Conservation (phyloP, 2,329 filamentous ascomycete species). For the Penicillium janthinellum region DNA sequence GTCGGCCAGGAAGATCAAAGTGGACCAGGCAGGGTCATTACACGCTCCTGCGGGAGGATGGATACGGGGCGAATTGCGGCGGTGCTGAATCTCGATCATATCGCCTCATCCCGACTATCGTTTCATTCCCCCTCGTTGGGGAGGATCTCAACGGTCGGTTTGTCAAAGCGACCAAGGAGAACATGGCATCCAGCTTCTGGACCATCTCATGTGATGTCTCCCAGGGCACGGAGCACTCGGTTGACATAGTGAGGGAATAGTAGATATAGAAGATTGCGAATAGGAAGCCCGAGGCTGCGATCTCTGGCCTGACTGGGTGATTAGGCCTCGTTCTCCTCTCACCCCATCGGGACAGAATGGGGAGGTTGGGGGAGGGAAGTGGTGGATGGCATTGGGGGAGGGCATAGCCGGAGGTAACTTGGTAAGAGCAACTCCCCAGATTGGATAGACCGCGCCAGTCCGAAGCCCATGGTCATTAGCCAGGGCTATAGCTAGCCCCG, state of each 20-base stretch:
- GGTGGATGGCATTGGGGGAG: neutral
- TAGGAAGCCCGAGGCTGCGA: constrained; percentile 11
- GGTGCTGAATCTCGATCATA: constrained; percentile 13
- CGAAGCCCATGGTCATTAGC: neutral
- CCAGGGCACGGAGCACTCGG: constrained; percentile 17
- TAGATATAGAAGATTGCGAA: constrained; percentile 9
- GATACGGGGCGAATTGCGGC: constrained; percentile 21
- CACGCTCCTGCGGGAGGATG: neutral
- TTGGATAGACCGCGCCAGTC: constrained; percentile 8
- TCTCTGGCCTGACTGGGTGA: constrained; percentile 19
- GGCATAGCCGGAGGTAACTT: neutral
- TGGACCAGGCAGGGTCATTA: constrained; percentile 14
- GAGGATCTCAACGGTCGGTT: constrained; percentile 20
- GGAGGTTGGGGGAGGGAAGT: constrained; percentile 6
- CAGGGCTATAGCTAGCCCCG: neutral
- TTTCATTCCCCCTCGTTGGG: constrained; percentile 15
- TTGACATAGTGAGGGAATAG: constrained; percentile 3
- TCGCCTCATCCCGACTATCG: constrained; percentile 9
- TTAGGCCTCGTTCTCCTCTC: neutral
- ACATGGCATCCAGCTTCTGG: constrained; percentile 14
- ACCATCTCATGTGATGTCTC: constrained; percentile 16
- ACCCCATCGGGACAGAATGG: constrained; percentile 1
- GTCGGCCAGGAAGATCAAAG: constrained; percentile 24
- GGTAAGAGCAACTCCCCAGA: constrained; percentile 15
- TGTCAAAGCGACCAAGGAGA: constrained; percentile 22